These are phyloP conservation scores for Alternaria sp. DNA, from an alignment of 2,329 filamentous ascomycete genomes.

Conservation along the genomic window DNA sequence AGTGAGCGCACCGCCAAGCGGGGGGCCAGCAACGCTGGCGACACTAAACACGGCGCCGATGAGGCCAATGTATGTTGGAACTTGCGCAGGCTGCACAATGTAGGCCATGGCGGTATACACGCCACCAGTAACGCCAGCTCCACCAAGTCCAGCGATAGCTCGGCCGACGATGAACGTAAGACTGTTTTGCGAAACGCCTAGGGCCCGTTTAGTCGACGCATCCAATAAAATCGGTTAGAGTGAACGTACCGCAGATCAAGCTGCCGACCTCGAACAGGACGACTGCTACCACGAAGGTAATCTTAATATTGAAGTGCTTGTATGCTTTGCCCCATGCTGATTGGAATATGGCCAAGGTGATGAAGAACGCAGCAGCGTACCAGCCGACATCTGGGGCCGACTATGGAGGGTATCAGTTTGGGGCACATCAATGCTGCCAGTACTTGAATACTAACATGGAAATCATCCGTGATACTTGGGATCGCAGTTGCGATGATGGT, in stretches of 20 bases:
- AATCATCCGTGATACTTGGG: slow-evolving; percentile 38
- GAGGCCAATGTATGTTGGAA: slow-evolving; percentile 47
- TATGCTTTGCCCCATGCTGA: slow-evolving; percentile 32
- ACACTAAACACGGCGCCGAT: slow-evolving; percentile 48
- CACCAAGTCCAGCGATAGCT: slow-evolving; percentile 48
- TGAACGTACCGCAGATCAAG: slow-evolving; percentile 53
- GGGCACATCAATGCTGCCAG: no score
- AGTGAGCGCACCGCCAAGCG: slow-evolving; percentile 52
- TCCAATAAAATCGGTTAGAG: no score
- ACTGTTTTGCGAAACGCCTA: slow-evolving; percentile 40
- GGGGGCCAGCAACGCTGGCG: slow-evolving; percentile 49
- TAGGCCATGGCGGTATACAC: slow-evolving; percentile 54
- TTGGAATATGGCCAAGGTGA: not conserved
- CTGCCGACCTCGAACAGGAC: slow-evolving; percentile 63
- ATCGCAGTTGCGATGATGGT: slow-evolving; percentile 41
- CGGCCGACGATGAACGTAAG: slow-evolving; percentile 49
- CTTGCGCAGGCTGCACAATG: slow-evolving; percentile 49
- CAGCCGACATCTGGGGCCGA: slow-evolving; percentile 22
- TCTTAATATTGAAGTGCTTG: slow-evolving; percentile 53
- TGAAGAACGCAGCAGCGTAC: slow-evolving; percentile 26
- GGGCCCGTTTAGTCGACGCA: no score
- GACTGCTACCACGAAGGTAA: slow-evolving; percentile 42
- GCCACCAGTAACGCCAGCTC: slow-evolving; percentile 42
- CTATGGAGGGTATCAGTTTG: no score
- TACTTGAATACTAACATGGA: slow-evolving; percentile 19